phyloP scores from a whole-genome alignment of 805 yeast species.

The Millerozyma acaciae region DNA sequence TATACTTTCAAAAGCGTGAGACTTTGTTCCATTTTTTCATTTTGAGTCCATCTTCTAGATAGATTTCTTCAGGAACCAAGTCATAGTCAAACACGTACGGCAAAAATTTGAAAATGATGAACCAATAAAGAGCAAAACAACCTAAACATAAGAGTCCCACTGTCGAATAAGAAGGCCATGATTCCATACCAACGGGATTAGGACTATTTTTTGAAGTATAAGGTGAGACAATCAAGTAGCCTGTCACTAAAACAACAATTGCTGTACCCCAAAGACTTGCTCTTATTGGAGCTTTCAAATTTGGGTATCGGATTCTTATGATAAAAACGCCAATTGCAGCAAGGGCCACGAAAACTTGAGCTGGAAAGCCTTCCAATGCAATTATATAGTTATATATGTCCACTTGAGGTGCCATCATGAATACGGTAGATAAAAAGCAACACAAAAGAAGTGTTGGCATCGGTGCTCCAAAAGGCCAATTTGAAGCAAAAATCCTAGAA shows the following conservation, averaged over 20 bases:
- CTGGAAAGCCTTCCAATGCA: conserved; percentile 50
- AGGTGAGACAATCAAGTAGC: conserved; percentile 51
- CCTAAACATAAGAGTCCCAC: conserved; percentile 40
- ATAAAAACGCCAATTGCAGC: conserved; percentile 57
- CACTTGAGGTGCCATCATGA: conserved; percentile 44
- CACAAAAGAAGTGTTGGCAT: conserved; percentile 47
- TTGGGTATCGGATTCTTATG: conserved; percentile 47
- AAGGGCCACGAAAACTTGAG: conserved; percentile 46
- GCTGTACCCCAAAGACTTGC: conserved; percentile 48
- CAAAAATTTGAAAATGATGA: conserved; percentile 41
- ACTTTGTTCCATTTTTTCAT: conserved; percentile 54
- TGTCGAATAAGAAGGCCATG: conserved; percentile 48
- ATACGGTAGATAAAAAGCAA: conserved; percentile 34
- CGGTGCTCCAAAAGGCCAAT: conserved; percentile 56
- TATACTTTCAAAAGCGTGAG: conserved; percentile 1
- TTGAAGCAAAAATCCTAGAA: conserved; percentile 48
- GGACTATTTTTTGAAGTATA: conserved; percentile 31
- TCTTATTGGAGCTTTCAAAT: conserved; percentile 46
- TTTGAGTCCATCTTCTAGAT: conserved; percentile 54
- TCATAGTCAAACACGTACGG: conserved; percentile 47
- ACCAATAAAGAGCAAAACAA: conserved; percentile 54
- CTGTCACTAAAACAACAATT: conserved; percentile 42
- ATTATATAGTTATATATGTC: conserved; percentile 51
- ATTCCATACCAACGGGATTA: conserved; percentile 38
- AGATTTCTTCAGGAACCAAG: conserved; percentile 36